These are phyloP conservation scores for Neoscytalidium dimidiatum DNA, from an alignment of 2,329 filamentous ascomycete genomes.

Conservation along the genomic window DNA sequence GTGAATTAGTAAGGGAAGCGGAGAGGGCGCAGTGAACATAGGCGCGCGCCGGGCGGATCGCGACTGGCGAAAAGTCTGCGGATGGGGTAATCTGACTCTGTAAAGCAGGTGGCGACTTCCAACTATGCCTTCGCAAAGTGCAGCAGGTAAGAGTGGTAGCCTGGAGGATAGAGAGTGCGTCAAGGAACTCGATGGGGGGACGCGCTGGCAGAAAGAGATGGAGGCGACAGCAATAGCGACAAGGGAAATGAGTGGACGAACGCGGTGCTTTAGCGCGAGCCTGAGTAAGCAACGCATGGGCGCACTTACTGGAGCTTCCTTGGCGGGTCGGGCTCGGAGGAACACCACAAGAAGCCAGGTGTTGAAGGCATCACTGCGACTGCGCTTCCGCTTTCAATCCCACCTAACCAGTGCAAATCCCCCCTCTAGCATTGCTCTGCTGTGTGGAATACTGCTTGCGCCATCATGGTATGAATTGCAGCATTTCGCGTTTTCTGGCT, in stretches of 20 bases:
- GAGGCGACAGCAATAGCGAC: slow-evolving; percentile 6
- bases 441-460: not conserved
- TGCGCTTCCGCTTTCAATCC: not conserved
- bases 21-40: slow-evolving; percentile 8
- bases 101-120: not conserved
- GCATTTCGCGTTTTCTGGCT: not conserved
- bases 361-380: slow-evolving; percentile 9
- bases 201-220: slow-evolving; percentile 7
- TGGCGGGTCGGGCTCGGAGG: slow-evolving; percentile 6
- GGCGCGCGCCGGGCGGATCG: not conserved
- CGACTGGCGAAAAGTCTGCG: not conserved
- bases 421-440: not conserved
- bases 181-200: slow-evolving; percentile 6
- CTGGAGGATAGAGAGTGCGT: slow-evolving; percentile 7
- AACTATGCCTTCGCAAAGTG: not conserved
- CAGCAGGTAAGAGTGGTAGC: not conserved
- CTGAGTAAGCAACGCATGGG: slow-evolving; percentile 12
- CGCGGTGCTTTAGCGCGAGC: slow-evolving; percentile 3
- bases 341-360: slow-evolving; percentile 19
- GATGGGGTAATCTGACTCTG: not conserved
- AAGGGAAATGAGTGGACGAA: slow-evolving; percentile 14
- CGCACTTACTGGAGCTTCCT: slow-evolving; percentile 1
- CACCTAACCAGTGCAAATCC: not conserved
- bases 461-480: slow-evolving; percentile 6
- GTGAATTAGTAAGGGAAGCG: slow-evolving; percentile 16